Base-by-base conservation (phyloP, 192 early-diverging fungal genomes). In the Coemansia sp. region DNA sequence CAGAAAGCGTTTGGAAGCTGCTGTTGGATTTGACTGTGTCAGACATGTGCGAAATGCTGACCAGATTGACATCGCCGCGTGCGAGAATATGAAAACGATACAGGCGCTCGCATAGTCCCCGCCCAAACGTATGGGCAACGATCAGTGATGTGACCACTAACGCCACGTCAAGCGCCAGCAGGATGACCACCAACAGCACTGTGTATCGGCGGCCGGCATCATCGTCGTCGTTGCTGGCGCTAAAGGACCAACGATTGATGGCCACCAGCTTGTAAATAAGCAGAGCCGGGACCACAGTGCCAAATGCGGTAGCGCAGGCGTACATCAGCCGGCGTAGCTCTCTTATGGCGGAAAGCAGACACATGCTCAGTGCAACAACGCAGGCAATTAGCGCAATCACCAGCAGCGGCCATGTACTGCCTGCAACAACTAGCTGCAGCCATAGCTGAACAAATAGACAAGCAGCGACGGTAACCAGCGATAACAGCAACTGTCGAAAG, bases 381-480 rank as follows among this genome's bases (percentile, higher is more conserved):
- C 40, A 50, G 36, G 54, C 22, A 35, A 50, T 21, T 2, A 67
- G 21, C 9, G 58, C 36, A 10, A 50, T 17, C 2, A 60, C 38
- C 30, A 54, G 49, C 21, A 50, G 55, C 28, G 53, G 41, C 68
- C 62, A 57, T 3, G 41, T 53, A 6, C 5, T n/a, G 54, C 32
- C 48, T 50, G 58, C 8, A 79, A 65, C 14, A 82, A 83, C 67
- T 48, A 79, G 84, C 62, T 70, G 73, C 17, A 78, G 39, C 46
- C 62, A 80, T 22, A 73, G 39, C 29, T 65, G 62, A 7, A 80
- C 4, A 41, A 81, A 67, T 38, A 74, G 49, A 36, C 58, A 65
- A 0, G 58, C 50, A n/a, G 55, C 58, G 17, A 79, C 48, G 20
- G 50, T 53, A 0, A 60, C 53, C 6, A 75, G 53, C 10, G 59